Base-by-base conservation (phyloP, 129 eudicot species). In the Kitagawia praeruptora region DNA sequence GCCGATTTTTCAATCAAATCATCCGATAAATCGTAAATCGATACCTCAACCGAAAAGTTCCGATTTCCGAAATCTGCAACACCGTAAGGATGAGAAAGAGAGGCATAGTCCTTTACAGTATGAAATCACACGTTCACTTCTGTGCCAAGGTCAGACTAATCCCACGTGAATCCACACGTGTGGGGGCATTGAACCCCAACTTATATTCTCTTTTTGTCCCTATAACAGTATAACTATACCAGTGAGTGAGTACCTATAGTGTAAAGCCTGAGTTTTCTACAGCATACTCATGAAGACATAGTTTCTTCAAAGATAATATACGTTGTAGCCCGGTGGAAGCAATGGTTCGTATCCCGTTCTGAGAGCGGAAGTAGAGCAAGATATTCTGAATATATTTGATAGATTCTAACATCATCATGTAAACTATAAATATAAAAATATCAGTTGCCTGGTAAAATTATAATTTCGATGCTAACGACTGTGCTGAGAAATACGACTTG, bases 91-190 rank as follows among this genome's bases (percentile, higher is more conserved):
- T 61, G 34, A 61, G 69, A 25, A 61, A 61, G 25, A 51, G 61
- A 51, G 23, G 64, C 64, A 23, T 2, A 56, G 28, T 56, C 31
- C 27, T 56, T 2, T 4, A 45, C 58, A 51, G n/a, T 51, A 4
- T 58, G 66, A 23, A 58, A 58, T 58, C 66, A 61, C 66, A 56
- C 66, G 66, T 56, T 56, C 66, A 23, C 25, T 2, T 61, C 69
- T 61, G 34, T 25, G 69, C 34, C 69, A 10, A 61, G 34, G 34
- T 61, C 69, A n/a, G 69, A 61, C 69, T 61, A 9, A 61, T 61
- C 69, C 67, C 69, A 61, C 69, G 69, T 61, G 69, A 61, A 61
- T n/a, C 69, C 69, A 61, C 69, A 61, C 69, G 69, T 61, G 69
- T 61, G 69, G 69, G 67, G 69, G 69, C 66, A 56, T 56, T 8